Base-by-base conservation (phyloP, 192 early-diverging fungal genomes). In the Coemansia sp. region DNA sequence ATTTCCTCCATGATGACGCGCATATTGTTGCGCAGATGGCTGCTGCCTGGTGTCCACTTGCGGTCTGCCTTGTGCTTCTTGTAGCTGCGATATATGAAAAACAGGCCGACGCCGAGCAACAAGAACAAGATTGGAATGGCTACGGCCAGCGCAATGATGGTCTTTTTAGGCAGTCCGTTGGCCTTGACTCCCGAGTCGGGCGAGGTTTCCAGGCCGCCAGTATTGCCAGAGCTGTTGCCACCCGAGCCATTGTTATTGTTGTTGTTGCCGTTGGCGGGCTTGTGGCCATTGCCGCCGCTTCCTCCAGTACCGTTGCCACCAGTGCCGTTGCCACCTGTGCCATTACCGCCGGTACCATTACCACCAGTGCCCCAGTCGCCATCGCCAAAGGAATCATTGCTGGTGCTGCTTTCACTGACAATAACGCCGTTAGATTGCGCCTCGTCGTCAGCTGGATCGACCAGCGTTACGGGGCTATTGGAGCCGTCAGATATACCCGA, bases 81-180 rank as follows among this genome's bases (percentile, higher is more conserved):
- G 65, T 66, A 70, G 41, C 54, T 66, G 27, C 66, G 73, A 55
- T 61, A 82, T 43, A 73, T 29, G 36, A 77, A 41, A 42, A 61
- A 83, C 11, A 42, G 65, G 7, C 68, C 54, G 27, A 75, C 38
- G 9, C 62, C 73, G 38, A 83, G 51, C 1, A 73, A 43, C 69
- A 75, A 72, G 36, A 12, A 74, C 57, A 47, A 24, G 63, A 13
- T 40, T 66, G 38, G 73, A 63, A 54, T 70, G 63, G 34, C 72
- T 62, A 24, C 74, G 27, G 22, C 77, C 72, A 5, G 43, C 65
- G 54, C 63, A 18, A 75, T 63, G 51, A 57, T 63, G 46, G 42
- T 66, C 66, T 55, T 74, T 63, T 78, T 74, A 24, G 61, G 38
- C 40, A 63, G 59, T n/a, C 59, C 59, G 16, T 12, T 38, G 31